Conservation (phyloP, 805 yeast species). For the Wickerhamiella australiensis region DNA sequence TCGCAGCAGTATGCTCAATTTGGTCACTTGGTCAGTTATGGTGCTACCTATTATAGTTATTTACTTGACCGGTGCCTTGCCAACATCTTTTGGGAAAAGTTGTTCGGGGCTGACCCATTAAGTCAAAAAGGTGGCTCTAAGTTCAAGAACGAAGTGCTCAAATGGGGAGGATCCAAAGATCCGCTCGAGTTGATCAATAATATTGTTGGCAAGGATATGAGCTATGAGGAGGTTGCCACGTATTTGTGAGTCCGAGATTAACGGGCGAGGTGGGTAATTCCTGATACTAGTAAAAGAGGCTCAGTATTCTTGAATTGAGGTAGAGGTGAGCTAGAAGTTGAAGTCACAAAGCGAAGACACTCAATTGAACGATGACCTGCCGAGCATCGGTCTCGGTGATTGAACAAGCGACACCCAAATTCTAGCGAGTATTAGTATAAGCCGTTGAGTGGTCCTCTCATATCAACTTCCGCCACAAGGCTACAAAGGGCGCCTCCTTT, state of each 20-base stretch:
- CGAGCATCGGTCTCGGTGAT: too few relatives aligned
- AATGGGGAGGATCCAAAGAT: conserved; percentile 89
- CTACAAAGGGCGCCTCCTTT: too few relatives aligned
- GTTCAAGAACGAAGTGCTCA: conserved; percentile 55
- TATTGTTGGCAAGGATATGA: conserved; percentile 45
- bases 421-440: too few relatives aligned
- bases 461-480: too few relatives aligned
- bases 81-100: conserved; percentile 61
- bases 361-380: too few relatives aligned
- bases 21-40: conserved; percentile 87
- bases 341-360: too few relatives aligned
- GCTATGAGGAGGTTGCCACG: conserved; percentile 17
- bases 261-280: too few relatives aligned
- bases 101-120: conserved; percentile 62
- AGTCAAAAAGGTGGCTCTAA: conserved; percentile 61
- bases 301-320: too few relatives aligned
- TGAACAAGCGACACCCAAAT: too few relatives aligned
- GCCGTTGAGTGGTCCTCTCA: too few relatives aligned
- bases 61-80: conserved; percentile 88
- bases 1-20: conserved; percentile 91
- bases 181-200: conserved; percentile 82
- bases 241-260: neutral
- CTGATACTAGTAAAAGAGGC: too few relatives aligned
- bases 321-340: too few relatives aligned
- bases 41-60: conserved; percentile 88